These are phyloP conservation scores for Tetrahymena borealis DNA, from an alignment of 73 alveolate species.

Conservation along the genomic window DNA sequence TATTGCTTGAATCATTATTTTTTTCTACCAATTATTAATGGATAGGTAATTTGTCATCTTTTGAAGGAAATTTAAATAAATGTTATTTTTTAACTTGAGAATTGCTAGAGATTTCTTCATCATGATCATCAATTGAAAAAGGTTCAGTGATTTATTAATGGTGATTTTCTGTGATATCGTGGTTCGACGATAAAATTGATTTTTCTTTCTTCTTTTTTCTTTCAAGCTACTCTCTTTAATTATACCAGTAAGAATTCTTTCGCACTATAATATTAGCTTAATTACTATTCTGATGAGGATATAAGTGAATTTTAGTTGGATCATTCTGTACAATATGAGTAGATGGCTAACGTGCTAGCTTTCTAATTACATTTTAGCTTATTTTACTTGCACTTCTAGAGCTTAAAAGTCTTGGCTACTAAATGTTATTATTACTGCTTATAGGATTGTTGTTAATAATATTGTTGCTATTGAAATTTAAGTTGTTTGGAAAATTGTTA, in stretches of 20 bases:
- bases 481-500: background rate
- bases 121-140: background rate
- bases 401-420: background rate
- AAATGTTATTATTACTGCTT: background rate
- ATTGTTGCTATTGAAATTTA: background rate
- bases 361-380: background rate
- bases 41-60: background rate
- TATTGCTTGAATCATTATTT: background rate
- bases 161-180: background rate
- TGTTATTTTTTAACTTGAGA: background rate
- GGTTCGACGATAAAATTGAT: background rate
- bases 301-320: background rate
- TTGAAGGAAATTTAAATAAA: background rate
- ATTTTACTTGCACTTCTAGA: background rate
- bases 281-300: background rate
- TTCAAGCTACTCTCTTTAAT: background rate
- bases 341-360: background rate
- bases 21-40: background rate
- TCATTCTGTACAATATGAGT: background rate
- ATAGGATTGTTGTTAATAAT: background rate
- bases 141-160: background rate
- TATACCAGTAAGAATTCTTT: background rate
- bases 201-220: background rate
- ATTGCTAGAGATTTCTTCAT: background rate
- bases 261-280: background rate